Evolutionary conservation across 768 basidiomycete genomes (phyloP).

Genomic region (Russula vinacea): DNA sequence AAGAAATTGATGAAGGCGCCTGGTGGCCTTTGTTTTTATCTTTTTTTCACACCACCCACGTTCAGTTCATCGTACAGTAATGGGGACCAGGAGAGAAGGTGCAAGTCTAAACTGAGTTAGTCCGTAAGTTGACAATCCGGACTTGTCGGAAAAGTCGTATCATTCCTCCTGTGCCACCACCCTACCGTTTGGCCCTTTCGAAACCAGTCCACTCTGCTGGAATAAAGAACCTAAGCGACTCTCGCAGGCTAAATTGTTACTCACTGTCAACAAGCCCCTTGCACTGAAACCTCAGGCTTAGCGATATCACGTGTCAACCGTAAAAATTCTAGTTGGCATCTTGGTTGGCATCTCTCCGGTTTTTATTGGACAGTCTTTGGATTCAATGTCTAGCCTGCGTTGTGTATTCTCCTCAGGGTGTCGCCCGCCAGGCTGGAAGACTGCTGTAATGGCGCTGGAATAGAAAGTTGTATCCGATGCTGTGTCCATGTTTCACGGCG

Average conservation of each 20-base stretch:
- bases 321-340: too few relatives aligned
- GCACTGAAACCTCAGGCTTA: too few relatives aligned
- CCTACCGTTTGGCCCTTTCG: neutral
- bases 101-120: neutral
- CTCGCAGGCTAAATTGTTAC: neutral
- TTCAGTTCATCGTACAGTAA: neutral
- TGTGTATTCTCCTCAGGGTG: neutral
- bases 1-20: neutral
- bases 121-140: neutral
- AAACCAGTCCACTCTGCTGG: neutral
- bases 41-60: neutral
- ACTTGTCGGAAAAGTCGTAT: neutral
- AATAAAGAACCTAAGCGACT: neutral
- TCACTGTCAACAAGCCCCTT: neutral
- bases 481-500: neutral
- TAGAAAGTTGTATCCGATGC: slow-evolving; percentile 6
- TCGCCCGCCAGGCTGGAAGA: neutral
- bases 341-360: neutral
- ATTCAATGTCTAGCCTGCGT: neutral
- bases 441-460: neutral
- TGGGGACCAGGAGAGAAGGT: neutral
- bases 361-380: too few relatives aligned
- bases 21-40: neutral
- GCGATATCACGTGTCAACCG: neutral
- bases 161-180: neutral